Conservation (phyloP, 805 yeast genomes). For the Soucietia sequanensis region DNA sequence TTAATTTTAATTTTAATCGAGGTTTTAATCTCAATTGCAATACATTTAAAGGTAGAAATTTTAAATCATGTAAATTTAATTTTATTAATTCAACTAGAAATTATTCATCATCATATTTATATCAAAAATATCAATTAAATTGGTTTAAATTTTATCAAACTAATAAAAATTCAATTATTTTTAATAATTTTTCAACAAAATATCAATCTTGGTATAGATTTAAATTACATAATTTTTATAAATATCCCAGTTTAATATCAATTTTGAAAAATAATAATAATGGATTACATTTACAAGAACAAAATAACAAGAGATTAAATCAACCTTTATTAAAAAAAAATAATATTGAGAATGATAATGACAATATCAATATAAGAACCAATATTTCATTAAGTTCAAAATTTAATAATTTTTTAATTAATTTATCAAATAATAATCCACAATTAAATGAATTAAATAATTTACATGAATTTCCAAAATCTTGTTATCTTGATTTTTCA, state of each 20-base stretch:
- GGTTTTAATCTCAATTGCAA: slow-evolving; percentile 1
- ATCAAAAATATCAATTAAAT: background rate
- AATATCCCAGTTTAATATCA: slow-evolving; percentile 1
- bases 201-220: slow-evolving; percentile 1
- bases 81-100: background rate
- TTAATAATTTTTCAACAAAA: slow-evolving; percentile 1
- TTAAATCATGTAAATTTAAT: background rate
- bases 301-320: too few species aligned
- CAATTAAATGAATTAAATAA: slow-evolving; percentile 3
- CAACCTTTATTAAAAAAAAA: too few species aligned
- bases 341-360: background rate
- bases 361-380: slow-evolving; percentile 16
- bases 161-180: background rate
- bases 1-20: background rate
- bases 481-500: slow-evolving; percentile 35
- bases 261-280: background rate
- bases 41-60: background rate
- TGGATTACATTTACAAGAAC: background rate
- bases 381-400: slow-evolving; percentile 28
- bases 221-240: background rate
- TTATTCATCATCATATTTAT: background rate
- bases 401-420: slow-evolving; percentile 11
- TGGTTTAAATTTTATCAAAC: background rate
- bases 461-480: background rate
- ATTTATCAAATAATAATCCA: background rate